Evolutionary conservation across 768 basidiomycete species (phyloP).

Genomic region (Mycena indigotica): DNA sequence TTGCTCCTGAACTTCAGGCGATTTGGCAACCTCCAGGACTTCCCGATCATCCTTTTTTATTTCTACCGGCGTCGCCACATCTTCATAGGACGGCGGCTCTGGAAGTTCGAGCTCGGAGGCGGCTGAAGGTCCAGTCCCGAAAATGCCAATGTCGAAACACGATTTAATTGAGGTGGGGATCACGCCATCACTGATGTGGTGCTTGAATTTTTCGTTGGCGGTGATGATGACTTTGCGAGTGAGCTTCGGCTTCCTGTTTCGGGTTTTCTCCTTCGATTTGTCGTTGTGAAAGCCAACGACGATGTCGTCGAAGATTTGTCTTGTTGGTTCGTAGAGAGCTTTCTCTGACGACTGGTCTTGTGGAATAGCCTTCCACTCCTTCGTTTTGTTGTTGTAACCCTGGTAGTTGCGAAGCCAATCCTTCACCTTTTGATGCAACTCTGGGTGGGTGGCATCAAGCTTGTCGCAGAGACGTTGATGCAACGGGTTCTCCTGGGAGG

Average conservation of each 20-base stretch:
- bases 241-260: background rate
- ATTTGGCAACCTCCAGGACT: background rate
- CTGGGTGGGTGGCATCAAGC: background rate
- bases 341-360: background rate
- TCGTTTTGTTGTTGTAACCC: background rate
- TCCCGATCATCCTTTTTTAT: constrained; percentile 4
- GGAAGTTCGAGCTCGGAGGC: background rate
- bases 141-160: constrained; percentile 5
- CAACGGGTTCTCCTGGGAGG: background rate
- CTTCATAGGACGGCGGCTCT: background rate
- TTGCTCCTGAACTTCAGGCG: constrained; percentile 13
- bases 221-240: background rate
- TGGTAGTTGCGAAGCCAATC: background rate
- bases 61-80: constrained; percentile 8
- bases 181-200: background rate
- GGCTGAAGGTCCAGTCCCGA: constrained; percentile 10
- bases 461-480: background rate
- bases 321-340: background rate
- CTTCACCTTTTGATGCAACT: background rate
- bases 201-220: background rate
- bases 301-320: background rate
- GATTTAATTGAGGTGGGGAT: constrained; percentile 3
- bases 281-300: background rate
- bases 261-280: background rate
- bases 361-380: background rate